Conservation (phyloP, 257 asterid genomes). For the Nicotiana otophora region DNA sequence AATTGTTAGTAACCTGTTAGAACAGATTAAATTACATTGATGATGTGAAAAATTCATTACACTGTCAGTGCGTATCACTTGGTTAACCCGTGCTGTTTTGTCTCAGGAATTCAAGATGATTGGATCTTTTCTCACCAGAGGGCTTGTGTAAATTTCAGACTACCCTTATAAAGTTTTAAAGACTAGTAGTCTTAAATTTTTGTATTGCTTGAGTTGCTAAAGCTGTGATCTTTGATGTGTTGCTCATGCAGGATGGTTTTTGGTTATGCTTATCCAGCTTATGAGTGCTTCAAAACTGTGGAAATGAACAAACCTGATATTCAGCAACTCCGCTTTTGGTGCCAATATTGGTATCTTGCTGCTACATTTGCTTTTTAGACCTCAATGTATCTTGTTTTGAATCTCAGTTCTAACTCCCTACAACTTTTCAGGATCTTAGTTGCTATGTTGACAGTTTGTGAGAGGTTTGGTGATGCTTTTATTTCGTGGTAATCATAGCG, state of each 20-base stretch:
- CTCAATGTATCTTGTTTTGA: conserved; percentile 1
- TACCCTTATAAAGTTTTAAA: neutral
- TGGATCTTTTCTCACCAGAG: conserved; percentile 78
- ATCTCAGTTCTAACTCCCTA: conserved; percentile 4
- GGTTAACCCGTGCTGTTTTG: conserved; percentile 12
- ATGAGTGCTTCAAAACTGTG: conserved; percentile 78
- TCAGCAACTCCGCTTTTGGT: conserved; percentile 88
- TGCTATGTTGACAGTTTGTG: conserved; percentile 78
- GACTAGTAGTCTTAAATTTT: neutral
- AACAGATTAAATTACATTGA: too few relatives aligned
- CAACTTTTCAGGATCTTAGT: conserved; percentile 72
- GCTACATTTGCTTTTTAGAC: neutral
- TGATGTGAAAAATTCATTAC: too few relatives aligned
- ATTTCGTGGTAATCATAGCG: conserved; percentile 64
- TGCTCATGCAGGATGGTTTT: conserved; percentile 57
- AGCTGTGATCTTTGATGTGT: conserved; percentile 1
- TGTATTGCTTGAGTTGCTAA: neutral
- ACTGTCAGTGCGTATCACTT: neutral
- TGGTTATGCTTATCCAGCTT: conserved; percentile 95
- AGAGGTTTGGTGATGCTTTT: conserved; percentile 80
- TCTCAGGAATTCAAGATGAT: conserved; percentile 76
- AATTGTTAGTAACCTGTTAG: too few relatives aligned
- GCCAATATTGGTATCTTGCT: conserved; percentile 74
- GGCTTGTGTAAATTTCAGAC: conserved; percentile 53
- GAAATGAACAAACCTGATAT: conserved; percentile 90